Percentiles rank a stretch among this genome's conserved stretches.
phyloP scores from a whole-genome alignment of 139 green algal species.

The Picochlorum sp. region DNA sequence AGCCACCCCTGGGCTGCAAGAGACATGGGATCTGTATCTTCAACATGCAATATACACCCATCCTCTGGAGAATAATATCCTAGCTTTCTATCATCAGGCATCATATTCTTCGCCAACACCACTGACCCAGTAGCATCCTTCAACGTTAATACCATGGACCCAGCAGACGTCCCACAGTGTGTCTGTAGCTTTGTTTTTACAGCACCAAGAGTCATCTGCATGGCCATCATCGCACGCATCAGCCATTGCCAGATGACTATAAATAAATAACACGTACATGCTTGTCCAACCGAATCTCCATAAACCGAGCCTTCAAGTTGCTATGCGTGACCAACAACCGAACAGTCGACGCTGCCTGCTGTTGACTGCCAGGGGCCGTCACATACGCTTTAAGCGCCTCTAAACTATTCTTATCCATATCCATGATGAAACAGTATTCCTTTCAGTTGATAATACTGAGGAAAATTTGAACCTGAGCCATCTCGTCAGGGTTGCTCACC shows the following conservation, averaged over 20 bases:
- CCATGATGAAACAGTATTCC: neutral
- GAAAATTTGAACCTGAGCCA: neutral
- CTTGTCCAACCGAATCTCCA: slow-evolving; percentile 87
- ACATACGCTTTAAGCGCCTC: slow-evolving; percentile 54
- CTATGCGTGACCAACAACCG: slow-evolving; percentile 81
- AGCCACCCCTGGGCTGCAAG: slow-evolving; percentile 81
- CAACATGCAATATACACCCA: slow-evolving; percentile 75
- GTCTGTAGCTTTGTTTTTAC: slow-evolving; percentile 86
- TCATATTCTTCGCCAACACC: slow-evolving; percentile 36
- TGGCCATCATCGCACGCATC: neutral
- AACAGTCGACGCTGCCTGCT: slow-evolving; percentile 75
- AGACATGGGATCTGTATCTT: slow-evolving; percentile 83
- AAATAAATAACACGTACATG: slow-evolving; percentile 50
- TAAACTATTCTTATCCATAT: slow-evolving; percentile 24
- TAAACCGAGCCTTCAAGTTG: slow-evolving; percentile 84
- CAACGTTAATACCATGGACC: slow-evolving; percentile 74
- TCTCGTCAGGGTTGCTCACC: too few species aligned
- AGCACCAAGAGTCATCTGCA: slow-evolving; percentile 65
- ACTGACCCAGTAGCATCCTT: slow-evolving; percentile 55
- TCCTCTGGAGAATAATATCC: slow-evolving; percentile 91
- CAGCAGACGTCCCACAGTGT: slow-evolving; percentile 74
- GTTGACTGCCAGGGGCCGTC: slow-evolving; percentile 26
- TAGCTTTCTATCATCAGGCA: slow-evolving; percentile 61
- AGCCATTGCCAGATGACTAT: neutral
- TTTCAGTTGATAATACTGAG: neutral